Conservation (phyloP, 441 rosid species). For the Mallotus japonicus region DNA sequence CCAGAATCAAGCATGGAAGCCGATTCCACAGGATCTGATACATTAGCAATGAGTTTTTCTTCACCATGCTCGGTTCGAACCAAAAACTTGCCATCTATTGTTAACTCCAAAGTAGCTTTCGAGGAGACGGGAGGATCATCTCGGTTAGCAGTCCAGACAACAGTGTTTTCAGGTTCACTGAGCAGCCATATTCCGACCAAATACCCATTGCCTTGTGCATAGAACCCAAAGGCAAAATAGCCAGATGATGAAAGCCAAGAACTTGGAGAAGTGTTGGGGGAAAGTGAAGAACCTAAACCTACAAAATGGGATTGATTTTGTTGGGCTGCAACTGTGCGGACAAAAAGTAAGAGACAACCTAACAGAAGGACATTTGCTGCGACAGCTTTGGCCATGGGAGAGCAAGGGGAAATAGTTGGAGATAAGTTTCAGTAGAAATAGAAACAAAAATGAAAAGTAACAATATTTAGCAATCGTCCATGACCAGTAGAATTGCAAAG, state of each 20-base stretch:
- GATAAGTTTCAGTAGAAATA: no score
- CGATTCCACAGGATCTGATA: background rate
- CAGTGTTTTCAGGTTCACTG: slow-evolving; percentile 1
- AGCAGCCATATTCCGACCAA: slow-evolving; percentile 28
- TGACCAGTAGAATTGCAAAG: no score
- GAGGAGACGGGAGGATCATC: slow-evolving; percentile 24
- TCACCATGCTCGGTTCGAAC: slow-evolving; percentile 1
- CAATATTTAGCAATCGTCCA: no score
- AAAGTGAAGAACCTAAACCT: background rate
- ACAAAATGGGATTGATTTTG: background rate
- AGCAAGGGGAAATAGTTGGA: no score
- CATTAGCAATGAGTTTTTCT: background rate
- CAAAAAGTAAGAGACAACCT: background rate
- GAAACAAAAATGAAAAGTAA: no score
- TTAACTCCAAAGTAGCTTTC: slow-evolving; percentile 20
- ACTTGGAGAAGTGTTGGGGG: background rate
- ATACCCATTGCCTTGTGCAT: slow-evolving; percentile 24
- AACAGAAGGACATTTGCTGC: background rate
- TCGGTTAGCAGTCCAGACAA: slow-evolving; percentile 32
- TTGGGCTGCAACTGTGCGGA: background rate
- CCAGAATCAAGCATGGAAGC: slow-evolving; percentile 37
- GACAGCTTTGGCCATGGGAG: background rate
- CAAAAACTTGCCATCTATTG: slow-evolving; percentile 4
- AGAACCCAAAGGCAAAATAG: slow-evolving; percentile 34
- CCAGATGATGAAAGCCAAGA: slow-evolving; percentile 38